Base-by-base conservation (phyloP, 768 basidiomycete genomes). In the Porpolomopsis calyptriformis region DNA sequence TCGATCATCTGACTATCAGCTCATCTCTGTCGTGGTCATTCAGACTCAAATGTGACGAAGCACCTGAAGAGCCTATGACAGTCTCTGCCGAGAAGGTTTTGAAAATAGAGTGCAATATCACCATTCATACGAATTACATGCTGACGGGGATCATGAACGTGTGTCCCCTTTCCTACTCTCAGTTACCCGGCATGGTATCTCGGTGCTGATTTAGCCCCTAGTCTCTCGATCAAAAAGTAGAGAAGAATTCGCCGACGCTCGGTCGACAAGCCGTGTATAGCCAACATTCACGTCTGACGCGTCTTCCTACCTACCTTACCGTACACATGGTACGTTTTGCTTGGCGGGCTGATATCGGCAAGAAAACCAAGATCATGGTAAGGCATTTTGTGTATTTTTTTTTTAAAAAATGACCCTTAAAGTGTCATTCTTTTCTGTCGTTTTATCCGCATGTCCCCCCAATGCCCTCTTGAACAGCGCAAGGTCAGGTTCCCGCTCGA, bases 291-390 rank as follows among this genome's bases (percentile, higher is more conserved):
- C 81, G 91, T 7, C 57, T 99, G 41, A 78, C 87, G 9, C 77
- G 93, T 18, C 68, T 98, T 10, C 96, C 96, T 0, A 63, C 77
- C 4, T 93, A 87, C 56, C 74, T 96, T 18, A 81, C 83, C 4
- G 78, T 98, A 3, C 91, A 98, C 55, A 88, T 97, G 85, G 92
- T 93, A 10, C 85, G 96, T 39, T 99, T 98, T 62, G 84, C 82
- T 46, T 99, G 96, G 96, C 71, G 89, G 49, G 71, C 77, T 29
- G 96, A 98, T 53, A 92, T 96, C 49, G 65, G 64, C 43, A 90
- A 84, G 69, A 98, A 98, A 59, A 81, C 94, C 1, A 98, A 99
- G 67, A 94, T 98, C 60, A 91, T 99, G 94, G 85, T 85, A 49
- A 36, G 66, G 55, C 43, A 45, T 19, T 45, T 36, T 31, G 4